phyloP scores from a whole-genome alignment of 1,139 yeast genomes.

The Magnusiomyces magnusii region DNA sequence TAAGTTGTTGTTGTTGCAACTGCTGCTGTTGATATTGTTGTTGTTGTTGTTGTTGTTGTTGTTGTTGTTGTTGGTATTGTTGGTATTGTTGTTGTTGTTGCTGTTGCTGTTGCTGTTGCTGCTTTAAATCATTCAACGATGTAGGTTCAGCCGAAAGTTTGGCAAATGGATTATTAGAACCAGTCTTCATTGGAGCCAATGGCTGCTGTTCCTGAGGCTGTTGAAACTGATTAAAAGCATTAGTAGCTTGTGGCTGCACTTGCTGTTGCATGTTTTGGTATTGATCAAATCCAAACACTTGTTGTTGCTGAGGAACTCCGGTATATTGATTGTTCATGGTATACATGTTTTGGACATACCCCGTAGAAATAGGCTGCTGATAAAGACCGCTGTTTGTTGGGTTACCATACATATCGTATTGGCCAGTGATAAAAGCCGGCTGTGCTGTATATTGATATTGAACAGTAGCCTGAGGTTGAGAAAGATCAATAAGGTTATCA shows the following conservation, averaged over 20 bases:
- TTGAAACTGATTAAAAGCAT: slow-evolving; percentile 16
- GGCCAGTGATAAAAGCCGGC: slow-evolving; percentile 10
- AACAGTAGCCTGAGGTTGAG: slow-evolving; percentile 25
- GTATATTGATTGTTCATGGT: slow-evolving; percentile 32
- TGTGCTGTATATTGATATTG: slow-evolving; percentile 12
- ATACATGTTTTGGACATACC: slow-evolving; percentile 41
- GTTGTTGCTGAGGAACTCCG: slow-evolving; percentile 32
- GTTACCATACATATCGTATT: slow-evolving; percentile 65
- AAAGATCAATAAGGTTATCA: slow-evolving; percentile 22
- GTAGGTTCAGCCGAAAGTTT: slow-evolving; percentile 30
- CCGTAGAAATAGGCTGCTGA: slow-evolving; percentile 46
- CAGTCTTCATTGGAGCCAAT: slow-evolving; percentile 59
- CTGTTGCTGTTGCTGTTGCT: slow-evolving; percentile 32
- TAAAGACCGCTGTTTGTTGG: slow-evolving; percentile 41
- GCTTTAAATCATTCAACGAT: slow-evolving; percentile 25
- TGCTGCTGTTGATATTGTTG: slow-evolving; percentile 30
- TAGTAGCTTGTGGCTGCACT: slow-evolving; percentile 22
- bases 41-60: slow-evolving; percentile 18
- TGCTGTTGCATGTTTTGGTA: slow-evolving; percentile 36
- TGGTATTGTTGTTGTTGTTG: slow-evolving; percentile 29
- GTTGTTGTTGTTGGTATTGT: slow-evolving; percentile 31
- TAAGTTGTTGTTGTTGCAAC: slow-evolving; percentile 28
- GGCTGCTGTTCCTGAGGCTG: slow-evolving; percentile 38
- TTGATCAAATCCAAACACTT: slow-evolving; percentile 17
- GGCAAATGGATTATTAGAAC: slow-evolving; percentile 90